Conservation (phyloP, 2,329 filamentous ascomycete species). For the Zopfia rhizophila region DNA sequence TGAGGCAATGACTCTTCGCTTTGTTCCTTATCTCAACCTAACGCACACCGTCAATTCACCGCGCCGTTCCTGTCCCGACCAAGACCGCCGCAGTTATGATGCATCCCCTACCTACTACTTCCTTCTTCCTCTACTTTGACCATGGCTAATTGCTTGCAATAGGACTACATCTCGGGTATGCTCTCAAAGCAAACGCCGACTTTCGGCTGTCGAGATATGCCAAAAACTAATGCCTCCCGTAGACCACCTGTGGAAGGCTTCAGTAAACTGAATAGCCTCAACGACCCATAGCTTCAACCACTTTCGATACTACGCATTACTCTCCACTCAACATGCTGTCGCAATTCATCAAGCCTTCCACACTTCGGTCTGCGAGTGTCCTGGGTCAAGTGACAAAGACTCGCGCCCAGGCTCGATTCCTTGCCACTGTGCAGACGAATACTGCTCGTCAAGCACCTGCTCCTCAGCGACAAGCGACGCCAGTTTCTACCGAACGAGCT, state of each 20-base stretch:
- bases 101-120: background rate
- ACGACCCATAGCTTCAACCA: constrained; percentile 22
- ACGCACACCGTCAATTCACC: constrained; percentile 41
- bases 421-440: constrained; percentile 76
- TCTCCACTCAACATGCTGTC: constrained; percentile 61
- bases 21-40: constrained; percentile 40
- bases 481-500: constrained; percentile 78
- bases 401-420: constrained; percentile 59
- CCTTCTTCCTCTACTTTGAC: constrained; percentile 19
- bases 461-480: constrained; percentile 68
- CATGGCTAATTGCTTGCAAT: constrained; percentile 48
- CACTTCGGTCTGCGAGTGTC: constrained; percentile 53
- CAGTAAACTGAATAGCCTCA: constrained; percentile 64
- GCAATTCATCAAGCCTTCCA: constrained; percentile 64
- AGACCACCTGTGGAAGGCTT: constrained; percentile 76
- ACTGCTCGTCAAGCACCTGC: constrained; percentile 75
- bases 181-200: constrained; percentile 26
- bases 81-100: constrained; percentile 3
- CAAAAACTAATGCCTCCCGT: constrained; percentile 35
- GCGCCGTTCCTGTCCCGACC: constrained; percentile 22
- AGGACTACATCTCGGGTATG: constrained; percentile 74
- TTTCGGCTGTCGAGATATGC: constrained; percentile 14
- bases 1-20: constrained; percentile 27
- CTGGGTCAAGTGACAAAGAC: constrained; percentile 60
- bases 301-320: constrained; percentile 33